Conservation (phyloP, 495 filamentous ascomycete genomes). For the Niebla homalea region DNA sequence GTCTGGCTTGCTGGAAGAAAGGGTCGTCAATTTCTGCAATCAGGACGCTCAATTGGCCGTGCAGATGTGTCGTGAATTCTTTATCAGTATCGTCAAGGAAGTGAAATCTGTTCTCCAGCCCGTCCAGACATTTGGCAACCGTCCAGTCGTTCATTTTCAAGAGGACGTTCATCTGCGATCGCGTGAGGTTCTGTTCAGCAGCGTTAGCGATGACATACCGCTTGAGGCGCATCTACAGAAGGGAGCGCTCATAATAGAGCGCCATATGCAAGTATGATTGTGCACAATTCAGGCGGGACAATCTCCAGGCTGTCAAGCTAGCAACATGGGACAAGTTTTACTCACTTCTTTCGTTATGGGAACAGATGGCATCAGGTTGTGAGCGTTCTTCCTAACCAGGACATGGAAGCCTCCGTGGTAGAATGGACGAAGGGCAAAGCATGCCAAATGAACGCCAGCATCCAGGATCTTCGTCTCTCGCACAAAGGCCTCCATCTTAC, state of each 20-base stretch:
- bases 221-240: no score
- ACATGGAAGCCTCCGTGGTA: slow-evolving; percentile 60
- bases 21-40: slow-evolving; percentile 30
- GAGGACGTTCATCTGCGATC: slow-evolving; percentile 45
- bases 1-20: slow-evolving; percentile 33
- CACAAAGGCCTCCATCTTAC: slow-evolving; percentile 48
- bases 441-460: slow-evolving; percentile 59
- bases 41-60: slow-evolving; percentile 29
- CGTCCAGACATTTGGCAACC: slow-evolving; percentile 35
- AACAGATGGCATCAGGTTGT: slow-evolving; percentile 55
- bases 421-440: slow-evolving; percentile 60
- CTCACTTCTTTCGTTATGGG: slow-evolving; percentile 32
- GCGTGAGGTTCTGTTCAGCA: slow-evolving; percentile 33
- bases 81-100: slow-evolving; percentile 20
- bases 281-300: no score
- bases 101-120: slow-evolving; percentile 19
- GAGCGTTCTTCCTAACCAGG: slow-evolving; percentile 48
- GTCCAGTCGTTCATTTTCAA: slow-evolving; percentile 44
- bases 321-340: no score
- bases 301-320: no score
- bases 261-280: no score
- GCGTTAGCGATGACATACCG: no score
- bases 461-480: slow-evolving; percentile 36
- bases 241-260: no score
- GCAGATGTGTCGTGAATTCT: slow-evolving; percentile 30